phyloP scores from a whole-genome alignment of 495 filamentous ascomycete genomes.

The Tuber brumale region DNA sequence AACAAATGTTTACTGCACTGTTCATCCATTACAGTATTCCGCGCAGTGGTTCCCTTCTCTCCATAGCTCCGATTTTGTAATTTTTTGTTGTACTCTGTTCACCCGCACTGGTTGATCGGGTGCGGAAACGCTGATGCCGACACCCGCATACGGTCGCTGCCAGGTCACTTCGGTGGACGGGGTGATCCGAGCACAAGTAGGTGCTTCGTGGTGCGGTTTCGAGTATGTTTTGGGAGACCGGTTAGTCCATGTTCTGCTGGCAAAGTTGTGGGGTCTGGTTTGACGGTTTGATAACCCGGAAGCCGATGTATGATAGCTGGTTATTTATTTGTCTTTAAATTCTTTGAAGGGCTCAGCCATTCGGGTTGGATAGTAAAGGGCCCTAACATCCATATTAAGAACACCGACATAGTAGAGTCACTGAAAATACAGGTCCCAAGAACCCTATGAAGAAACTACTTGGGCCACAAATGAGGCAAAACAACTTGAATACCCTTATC shows the following conservation, averaged over 20 bases:
- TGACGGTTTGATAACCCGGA: neutral
- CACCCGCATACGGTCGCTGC: neutral
- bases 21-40: too few relatives aligned
- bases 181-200: too few relatives aligned
- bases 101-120: neutral
- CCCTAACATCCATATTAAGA: neutral
- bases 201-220: neutral
- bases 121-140: neutral
- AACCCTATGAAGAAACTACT: neutral
- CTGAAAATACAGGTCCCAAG: neutral
- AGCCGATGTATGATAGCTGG: neutral
- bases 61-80: too few relatives aligned
- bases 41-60: too few relatives aligned
- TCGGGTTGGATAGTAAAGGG: neutral
- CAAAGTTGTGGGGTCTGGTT: neutral
- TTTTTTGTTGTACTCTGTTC: too few relatives aligned
- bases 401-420: neutral
- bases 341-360: neutral
- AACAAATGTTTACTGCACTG: too few relatives aligned
- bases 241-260: neutral
- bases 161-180: neutral
- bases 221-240: neutral
- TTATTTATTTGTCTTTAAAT: neutral
- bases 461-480: neutral
- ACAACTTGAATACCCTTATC: neutral